A percentile compares a stretch with the other conserved stretches of the same genome.
Conservation (phyloP, 2,329 filamentous ascomycete genomes). For the Pseudogymnoascus sp. region DNA sequence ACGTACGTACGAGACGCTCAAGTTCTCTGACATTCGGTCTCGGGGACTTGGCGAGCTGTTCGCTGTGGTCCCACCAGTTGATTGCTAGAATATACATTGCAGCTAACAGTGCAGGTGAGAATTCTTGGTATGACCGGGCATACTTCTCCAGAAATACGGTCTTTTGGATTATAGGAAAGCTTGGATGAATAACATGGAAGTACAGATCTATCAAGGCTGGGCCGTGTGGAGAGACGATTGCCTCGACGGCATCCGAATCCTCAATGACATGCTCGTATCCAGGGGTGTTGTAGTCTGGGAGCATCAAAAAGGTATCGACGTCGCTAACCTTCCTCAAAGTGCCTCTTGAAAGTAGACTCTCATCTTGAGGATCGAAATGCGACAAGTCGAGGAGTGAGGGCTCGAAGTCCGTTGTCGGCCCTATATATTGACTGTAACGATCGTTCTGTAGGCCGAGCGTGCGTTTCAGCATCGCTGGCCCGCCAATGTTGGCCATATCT, state of each 20-base stretch:
- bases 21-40: conserved; percentile 67
- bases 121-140: conserved; percentile 62
- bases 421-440: conserved; percentile 76
- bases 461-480: conserved; percentile 57
- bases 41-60: conserved; percentile 54
- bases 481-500: conserved; percentile 64
- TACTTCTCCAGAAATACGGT: conserved; percentile 73
- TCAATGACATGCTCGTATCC: conserved; percentile 63
- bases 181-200: conserved; percentile 73
- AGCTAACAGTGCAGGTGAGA: conserved; percentile 68
- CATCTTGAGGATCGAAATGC: conserved; percentile 72
- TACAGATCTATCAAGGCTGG: conserved; percentile 70
- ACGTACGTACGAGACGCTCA: conserved; percentile 65
- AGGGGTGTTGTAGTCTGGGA: conserved; percentile 65
- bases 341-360: conserved; percentile 63
- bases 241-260: conserved; percentile 66
- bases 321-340: conserved; percentile 70
- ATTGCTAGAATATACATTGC: conserved; percentile 79
- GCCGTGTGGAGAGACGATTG: conserved; percentile 69
- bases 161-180: conserved; percentile 77
- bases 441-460: conserved; percentile 70
- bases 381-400: conserved; percentile 76
- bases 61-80: conserved; percentile 78
- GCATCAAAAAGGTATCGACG: conserved; percentile 70
- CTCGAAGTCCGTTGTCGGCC: conserved; percentile 75